Base-by-base conservation (phyloP, 164 flowering plant genomes). In the Nelumbo lutea region DNA sequence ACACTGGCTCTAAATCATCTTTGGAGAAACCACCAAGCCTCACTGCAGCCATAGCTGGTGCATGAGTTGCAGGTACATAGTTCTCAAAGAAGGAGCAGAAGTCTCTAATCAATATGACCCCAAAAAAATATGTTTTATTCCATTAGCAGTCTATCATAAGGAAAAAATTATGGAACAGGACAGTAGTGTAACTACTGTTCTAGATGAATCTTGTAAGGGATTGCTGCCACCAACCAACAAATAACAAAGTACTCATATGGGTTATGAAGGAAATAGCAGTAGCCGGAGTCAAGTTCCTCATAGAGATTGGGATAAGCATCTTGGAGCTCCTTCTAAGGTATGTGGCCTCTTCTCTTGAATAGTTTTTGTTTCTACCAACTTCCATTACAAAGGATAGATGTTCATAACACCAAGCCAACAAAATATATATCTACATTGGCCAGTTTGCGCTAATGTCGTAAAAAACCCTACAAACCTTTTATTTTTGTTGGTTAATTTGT, bases 31-130 rank as follows among this genome's bases (percentile, higher is more conserved):
- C 96, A 58, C 68, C 81, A 4, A 79, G 65, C 66, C 90, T 90
- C 27, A 75, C 4, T 65, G 86, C 83, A 48, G 97, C 96, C 45
- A 93, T 93, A 65, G 87, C 90, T 73, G 97, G 97, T 72, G 98
- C 96, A 46, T 81, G 84, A 65, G 89, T 91, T 56, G 96, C 97
- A 46, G 91, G 96, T 38, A 79, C 84, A 42, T 96, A 93, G 71
- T 90, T 85, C 73, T 80, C 94, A 42, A 86, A 81, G 78, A 83
- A 79, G 70, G 73, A 73, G 41, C 76, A 77, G 7, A 74, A 69
- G 10, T 46, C 9, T 57, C 62, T 51, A n/a, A 56, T 62, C 15
- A 44, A 64, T 70, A 41, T 55, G 40, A 39, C 42, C 10, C 57
- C 44, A n/a, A 57, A 56, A 44, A 15, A 58, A 9, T 61, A 27